Percentiles rank a stretch among this genome's conserved stretches.
phyloP scores from a whole-genome alignment of 2,329 filamentous ascomycete genomes.

The Lomentospora prolificans region DNA sequence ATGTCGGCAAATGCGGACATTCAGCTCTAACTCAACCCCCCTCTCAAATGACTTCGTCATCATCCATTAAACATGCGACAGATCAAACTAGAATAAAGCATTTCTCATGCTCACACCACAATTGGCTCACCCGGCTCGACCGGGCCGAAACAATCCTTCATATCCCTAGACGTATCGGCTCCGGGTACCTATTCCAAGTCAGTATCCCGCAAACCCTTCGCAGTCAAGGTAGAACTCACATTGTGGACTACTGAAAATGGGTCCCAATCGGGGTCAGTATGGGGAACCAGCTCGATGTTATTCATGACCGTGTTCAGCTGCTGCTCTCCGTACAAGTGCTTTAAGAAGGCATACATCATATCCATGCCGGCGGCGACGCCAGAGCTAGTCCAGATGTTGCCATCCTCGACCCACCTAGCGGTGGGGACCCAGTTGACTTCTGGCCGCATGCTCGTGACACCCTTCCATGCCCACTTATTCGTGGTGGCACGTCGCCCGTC shows the following conservation, averaged over 20 bases:
- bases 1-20: too few species aligned
- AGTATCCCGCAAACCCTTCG: too few species aligned
- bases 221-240: too few species aligned
- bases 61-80: too few species aligned
- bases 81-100: too few species aligned
- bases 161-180: too few species aligned
- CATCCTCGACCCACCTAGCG: conserved; percentile 51
- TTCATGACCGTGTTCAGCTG: conserved; percentile 10
- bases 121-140: too few species aligned
- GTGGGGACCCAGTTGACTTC: conserved; percentile 42
- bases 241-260: conserved; percentile 16
- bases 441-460: conserved; percentile 22
- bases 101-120: too few species aligned
- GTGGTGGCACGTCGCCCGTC: conserved; percentile 48
- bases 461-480: conserved; percentile 41
- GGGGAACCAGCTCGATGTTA: conserved; percentile 15
- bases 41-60: too few species aligned
- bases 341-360: conserved; percentile 23
- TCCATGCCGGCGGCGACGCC: conserved; percentile 40
- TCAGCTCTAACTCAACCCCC: too few species aligned
- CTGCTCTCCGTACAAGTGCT: neutral
- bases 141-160: too few species aligned
- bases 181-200: too few species aligned
- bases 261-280: conserved; percentile 14
- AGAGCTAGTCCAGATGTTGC: conserved; percentile 51